These are phyloP conservation scores for Fonsecaea monophora DNA, from an alignment of 2,329 filamentous ascomycete genomes.

Conservation along the genomic window DNA sequence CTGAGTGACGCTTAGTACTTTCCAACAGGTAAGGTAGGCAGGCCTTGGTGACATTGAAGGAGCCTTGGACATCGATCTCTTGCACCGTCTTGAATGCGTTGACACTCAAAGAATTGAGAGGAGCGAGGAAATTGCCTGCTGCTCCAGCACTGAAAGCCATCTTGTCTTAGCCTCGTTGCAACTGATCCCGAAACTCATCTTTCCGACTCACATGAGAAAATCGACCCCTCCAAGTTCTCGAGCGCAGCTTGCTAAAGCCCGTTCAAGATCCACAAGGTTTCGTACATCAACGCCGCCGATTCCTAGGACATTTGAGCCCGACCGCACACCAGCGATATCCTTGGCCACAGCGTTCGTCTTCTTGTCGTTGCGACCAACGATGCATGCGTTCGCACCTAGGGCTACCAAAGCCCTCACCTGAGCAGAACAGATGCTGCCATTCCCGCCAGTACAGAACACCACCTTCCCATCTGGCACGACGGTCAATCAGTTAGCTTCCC, in stretches of 20 bases:
- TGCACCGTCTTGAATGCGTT: slow-evolving; percentile 97
- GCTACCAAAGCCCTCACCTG: slow-evolving; percentile 91
- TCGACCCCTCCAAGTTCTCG: slow-evolving; percentile 87
- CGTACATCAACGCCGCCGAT: slow-evolving; percentile 79
- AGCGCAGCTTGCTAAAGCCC: slow-evolving; percentile 78
- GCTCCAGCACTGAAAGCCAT: slow-evolving; percentile 94
- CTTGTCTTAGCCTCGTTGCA: too few species aligned
- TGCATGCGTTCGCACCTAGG: slow-evolving; percentile 90
- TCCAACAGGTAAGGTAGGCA: slow-evolving; percentile 80
- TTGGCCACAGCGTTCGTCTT: slow-evolving; percentile 83
- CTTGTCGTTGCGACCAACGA: slow-evolving; percentile 85
- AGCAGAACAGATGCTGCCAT: slow-evolving; percentile 90
- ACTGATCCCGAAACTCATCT: too few species aligned
- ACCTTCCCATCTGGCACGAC: too few species aligned
- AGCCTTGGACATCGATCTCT: slow-evolving; percentile 93
- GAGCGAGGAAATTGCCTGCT: slow-evolving; percentile 92
- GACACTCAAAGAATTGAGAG: slow-evolving; percentile 77
- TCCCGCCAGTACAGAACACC: slow-evolving; percentile 92
- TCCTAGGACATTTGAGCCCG: slow-evolving; percentile 83
- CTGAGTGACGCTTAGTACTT: slow-evolving; percentile 69
- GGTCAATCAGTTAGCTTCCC: too few species aligned
- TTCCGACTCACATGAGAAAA: slow-evolving; percentile 88
- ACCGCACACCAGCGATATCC: slow-evolving; percentile 79
- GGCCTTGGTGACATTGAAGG: slow-evolving; percentile 93
- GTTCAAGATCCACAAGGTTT: slow-evolving; percentile 70